Percentiles rank a stretch among this genome's conserved stretches.
Evolutionary conservation across 805 yeast genomes (phyloP).

Genomic region (Lipomyces orientalis): DNA sequence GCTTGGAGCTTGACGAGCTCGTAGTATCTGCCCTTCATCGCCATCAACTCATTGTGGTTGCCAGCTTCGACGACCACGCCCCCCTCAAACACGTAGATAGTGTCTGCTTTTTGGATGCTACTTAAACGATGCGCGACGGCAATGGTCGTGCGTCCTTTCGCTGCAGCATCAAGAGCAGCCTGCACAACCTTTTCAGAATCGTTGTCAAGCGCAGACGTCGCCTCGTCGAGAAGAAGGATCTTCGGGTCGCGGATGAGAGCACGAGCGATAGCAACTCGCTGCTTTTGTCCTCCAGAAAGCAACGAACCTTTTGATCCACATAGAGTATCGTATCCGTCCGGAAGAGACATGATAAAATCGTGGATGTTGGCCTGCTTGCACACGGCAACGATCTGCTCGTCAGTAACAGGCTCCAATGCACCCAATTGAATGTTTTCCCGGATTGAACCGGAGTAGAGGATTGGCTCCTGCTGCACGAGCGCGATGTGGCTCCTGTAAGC

Average conservation of each 20-base stretch:
- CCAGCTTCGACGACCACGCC: conserved; percentile 64
- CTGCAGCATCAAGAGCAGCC: conserved; percentile 63
- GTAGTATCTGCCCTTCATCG: conserved; percentile 46
- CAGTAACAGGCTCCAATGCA: conserved; percentile 44
- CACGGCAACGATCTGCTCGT: conserved; percentile 51
- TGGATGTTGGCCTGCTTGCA: conserved; percentile 59
- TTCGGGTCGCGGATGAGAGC: conserved; percentile 64
- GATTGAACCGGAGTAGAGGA: conserved; percentile 77
- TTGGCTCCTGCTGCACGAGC: conserved; percentile 64
- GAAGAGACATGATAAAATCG: conserved; percentile 57
- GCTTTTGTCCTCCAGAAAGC: conserved; percentile 69
- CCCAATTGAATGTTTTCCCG: conserved; percentile 69
- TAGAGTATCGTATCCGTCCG: conserved; percentile 58
- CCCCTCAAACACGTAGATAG: conserved; percentile 57
- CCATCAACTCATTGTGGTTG: conserved; percentile 51
- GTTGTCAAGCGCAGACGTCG: conserved; percentile 59
- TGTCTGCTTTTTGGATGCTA: conserved; percentile 60
- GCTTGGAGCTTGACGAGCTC: conserved; percentile 51
- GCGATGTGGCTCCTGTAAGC: conserved; percentile 60
- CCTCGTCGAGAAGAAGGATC: conserved; percentile 62
- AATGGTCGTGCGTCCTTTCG: conserved; percentile 66
- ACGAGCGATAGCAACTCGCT: conserved; percentile 67
- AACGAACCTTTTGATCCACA: conserved; percentile 57
- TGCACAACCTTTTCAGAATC: conserved; percentile 74
- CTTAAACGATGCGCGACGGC: conserved; percentile 78